These are phyloP conservation scores for Polymyxa betae DNA, from an alignment of 208 protist genomes.

Conservation along the genomic window DNA sequence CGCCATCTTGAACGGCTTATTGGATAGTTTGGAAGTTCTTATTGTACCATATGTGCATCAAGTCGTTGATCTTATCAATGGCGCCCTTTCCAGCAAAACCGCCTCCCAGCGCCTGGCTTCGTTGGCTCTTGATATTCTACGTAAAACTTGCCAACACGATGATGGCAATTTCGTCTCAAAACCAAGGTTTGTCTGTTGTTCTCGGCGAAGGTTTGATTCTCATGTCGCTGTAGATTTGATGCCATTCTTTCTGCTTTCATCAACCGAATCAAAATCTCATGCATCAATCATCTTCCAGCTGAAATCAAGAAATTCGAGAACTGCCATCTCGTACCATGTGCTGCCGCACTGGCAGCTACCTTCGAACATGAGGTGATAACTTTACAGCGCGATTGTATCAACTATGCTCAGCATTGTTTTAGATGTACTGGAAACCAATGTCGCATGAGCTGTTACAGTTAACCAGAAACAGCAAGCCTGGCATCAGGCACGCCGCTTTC, in stretches of 20 bases:
- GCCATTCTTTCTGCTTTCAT: not conserved
- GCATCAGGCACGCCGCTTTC: not conserved
- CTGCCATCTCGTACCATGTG: not conserved
- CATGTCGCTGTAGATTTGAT: not conserved
- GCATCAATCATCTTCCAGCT: not conserved
- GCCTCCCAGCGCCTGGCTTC: not conserved
- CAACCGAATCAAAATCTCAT: not conserved
- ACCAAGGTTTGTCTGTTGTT: not conserved
- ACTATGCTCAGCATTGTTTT: not conserved
- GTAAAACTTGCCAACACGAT: slow-evolving; percentile 8
- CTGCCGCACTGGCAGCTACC: not conserved
- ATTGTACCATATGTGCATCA: not conserved
- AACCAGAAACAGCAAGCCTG: not conserved
- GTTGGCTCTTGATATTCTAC: not conserved
- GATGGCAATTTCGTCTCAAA: slow-evolving; percentile 36
- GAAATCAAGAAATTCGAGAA: not conserved
- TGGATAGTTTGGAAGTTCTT: not conserved
- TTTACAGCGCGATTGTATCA: not conserved
- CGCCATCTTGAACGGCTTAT: slow-evolving; percentile 19
- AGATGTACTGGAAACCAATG: slow-evolving; percentile 42
- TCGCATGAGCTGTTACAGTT: not conserved
- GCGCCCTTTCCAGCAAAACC: not conserved
- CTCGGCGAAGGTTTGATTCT: not conserved
- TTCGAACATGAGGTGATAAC: slow-evolving; percentile 43
- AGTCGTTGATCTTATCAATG: not conserved